Evolutionary conservation across 1,284 basidiomycete species (phyloP).

Genomic region (Ganoderma sp.): DNA sequence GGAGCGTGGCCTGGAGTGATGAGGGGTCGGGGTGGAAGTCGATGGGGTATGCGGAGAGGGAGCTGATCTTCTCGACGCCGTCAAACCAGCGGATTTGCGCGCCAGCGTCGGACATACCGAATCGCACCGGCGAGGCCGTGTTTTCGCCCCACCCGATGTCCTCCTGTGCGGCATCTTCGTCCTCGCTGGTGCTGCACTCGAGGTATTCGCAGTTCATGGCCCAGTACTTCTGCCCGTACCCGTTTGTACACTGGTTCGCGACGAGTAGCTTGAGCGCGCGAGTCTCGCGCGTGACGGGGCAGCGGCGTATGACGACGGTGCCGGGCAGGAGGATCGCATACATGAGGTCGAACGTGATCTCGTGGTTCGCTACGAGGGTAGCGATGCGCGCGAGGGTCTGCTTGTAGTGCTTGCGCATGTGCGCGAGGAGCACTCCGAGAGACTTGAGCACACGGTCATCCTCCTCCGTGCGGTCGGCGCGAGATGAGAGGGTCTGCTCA

Average conservation of each 20-base stretch:
- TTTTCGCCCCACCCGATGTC: slow-evolving; percentile 14
- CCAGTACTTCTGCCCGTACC: slow-evolving; percentile 41
- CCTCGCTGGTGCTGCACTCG: slow-evolving; percentile 49
- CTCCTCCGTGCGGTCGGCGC: slow-evolving; percentile 43
- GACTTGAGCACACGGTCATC: slow-evolving; percentile 50
- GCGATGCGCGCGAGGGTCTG: slow-evolving; percentile 51
- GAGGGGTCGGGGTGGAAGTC: slow-evolving; percentile 50
- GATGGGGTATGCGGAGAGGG: slow-evolving; percentile 57
- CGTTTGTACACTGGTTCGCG: slow-evolving; percentile 37
- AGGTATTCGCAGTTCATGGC: slow-evolving; percentile 52
- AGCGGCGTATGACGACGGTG: slow-evolving; percentile 8
- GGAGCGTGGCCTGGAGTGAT: slow-evolving; percentile 45
- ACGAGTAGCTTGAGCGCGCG: slow-evolving; percentile 51
- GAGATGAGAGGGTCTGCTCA: slow-evolving; percentile 44
- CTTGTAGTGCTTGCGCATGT: slow-evolving; percentile 54
- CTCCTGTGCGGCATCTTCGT: slow-evolving; percentile 42
- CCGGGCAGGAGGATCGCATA: slow-evolving; percentile 39
- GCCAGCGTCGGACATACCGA: slow-evolving; percentile 47
- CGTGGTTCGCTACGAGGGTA: slow-evolving; percentile 52
- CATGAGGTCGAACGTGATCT: slow-evolving; percentile 60
- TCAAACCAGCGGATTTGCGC: slow-evolving; percentile 49
- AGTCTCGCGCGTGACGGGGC: slow-evolving; percentile 43
- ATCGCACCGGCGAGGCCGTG: not conserved
- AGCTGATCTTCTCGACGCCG: slow-evolving; percentile 53
- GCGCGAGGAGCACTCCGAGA: slow-evolving; percentile 43